Evolutionary conservation across 2,329 filamentous ascomycete genomes (phyloP), one percentile per base, ranked within the genome.

Genomic region (Sarocladium oryzae): DNA sequence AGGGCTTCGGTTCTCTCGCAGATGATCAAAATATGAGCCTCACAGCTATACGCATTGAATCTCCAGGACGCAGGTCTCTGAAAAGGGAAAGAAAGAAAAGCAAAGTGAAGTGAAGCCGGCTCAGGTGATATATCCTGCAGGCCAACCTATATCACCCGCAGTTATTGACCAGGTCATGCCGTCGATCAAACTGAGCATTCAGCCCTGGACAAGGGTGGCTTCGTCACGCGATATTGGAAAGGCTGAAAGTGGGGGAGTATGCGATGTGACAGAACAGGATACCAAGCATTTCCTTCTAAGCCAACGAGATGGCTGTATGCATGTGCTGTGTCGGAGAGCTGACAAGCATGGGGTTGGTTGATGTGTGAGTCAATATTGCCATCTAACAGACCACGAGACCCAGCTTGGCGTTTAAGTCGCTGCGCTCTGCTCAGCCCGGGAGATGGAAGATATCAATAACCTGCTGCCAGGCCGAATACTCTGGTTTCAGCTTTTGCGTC

Each of bases 101-200:
- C 43, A 9, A 10, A 32, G 3, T 33, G 7, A 20, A 20, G 11
- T 48, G n/a, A 43, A 23, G 9, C n/a, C 23, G 13, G 40, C 21
- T 16, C 28, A 16, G 24, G 43, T 33, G 16, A 3, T 21, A 24
- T 23, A 18, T 48, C 28, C 26, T 32, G 43, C 43, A 43, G 40
- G 43, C 21, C 16, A 7, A 48, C 26, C 43, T 48, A 48, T 48
- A 48, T 30, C 43, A 48, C 24, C 43, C 15, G 26, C 43, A 48
- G 43, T 23, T 48, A 48, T 32, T 32, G 43, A 7, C 43, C 24
- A 18, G 43, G 43, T 20, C 16, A 20, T 16, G 13, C 28, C 43
- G 43, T 48, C 43, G 43, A 48, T 48, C 43, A 48, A 48, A 48
- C 43, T 48, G 43, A 48, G 43, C 43, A 48, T 48, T 48, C 26